These are phyloP conservation scores for Penicillium coffeae DNA, from an alignment of 495 filamentous ascomycete genomes.

Conservation along the genomic window DNA sequence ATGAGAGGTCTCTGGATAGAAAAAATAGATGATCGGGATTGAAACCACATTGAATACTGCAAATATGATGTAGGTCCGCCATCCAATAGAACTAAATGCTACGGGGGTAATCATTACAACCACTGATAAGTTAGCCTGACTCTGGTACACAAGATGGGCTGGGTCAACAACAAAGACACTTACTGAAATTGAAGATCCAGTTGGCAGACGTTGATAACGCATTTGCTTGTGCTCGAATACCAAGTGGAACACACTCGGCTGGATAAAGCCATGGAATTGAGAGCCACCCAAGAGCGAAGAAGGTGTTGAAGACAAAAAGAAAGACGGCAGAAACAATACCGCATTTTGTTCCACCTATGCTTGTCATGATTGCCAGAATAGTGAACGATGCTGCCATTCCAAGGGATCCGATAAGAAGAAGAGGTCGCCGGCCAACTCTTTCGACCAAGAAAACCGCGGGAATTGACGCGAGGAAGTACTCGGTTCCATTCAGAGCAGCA, in stretches of 20 bases:
- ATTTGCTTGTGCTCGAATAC: slow-evolving; percentile 63
- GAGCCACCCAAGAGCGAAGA: slow-evolving; percentile 59
- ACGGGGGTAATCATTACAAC: slow-evolving; percentile 69
- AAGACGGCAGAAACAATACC: slow-evolving; percentile 53
- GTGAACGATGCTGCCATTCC: too few species aligned
- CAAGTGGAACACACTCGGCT: slow-evolving; percentile 64
- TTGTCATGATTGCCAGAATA: slow-evolving; percentile 54
- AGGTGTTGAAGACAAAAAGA: slow-evolving; percentile 64
- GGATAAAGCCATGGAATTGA: slow-evolving; percentile 55
- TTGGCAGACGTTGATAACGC: slow-evolving; percentile 67
- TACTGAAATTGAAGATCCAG: slow-evolving; percentile 70
- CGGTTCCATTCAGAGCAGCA: too few species aligned
- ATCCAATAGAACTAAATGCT: slow-evolving; percentile 58
- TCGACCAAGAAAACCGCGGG: too few species aligned
- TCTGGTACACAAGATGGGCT: too few species aligned
- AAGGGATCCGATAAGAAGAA: too few species aligned
- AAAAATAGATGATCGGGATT: slow-evolving; percentile 9
- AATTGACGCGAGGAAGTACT: too few species aligned
- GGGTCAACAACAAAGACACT: too few species aligned
- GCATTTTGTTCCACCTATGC: slow-evolving; percentile 40
- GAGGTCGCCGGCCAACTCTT: too few species aligned
- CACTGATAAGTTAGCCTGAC: too few species aligned
- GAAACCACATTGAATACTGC: slow-evolving; percentile 35
- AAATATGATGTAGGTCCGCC: slow-evolving; percentile 70
- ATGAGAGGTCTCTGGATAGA: slow-evolving; percentile 5